A percentile compares a stretch with the other conserved stretches of the same genome.
phyloP scores from a whole-genome alignment of 73 alveolate species.

The Uronychia setigera region DNA sequence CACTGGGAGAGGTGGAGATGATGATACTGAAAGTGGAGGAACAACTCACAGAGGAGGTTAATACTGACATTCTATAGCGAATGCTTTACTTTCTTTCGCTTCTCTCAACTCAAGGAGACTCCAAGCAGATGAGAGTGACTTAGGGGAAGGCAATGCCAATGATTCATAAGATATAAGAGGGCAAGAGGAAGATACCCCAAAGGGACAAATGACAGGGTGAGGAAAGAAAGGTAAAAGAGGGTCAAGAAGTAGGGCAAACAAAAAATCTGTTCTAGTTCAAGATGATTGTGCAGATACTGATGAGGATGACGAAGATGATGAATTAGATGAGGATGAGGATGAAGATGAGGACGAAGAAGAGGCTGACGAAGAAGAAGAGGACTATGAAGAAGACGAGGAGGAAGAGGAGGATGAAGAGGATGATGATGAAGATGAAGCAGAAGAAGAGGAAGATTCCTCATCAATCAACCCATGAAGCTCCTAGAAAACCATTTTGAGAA shows the following conservation, averaged over 20 bases:
- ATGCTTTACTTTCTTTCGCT: not conserved
- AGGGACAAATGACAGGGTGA: not conserved
- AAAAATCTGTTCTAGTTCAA: not conserved
- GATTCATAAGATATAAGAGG: too few species aligned
- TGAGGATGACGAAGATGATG: not conserved
- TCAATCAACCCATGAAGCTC: too few species aligned
- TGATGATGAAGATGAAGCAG: not conserved
- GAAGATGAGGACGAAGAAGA: not conserved
- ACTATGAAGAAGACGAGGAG: not conserved
- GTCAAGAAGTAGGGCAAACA: not conserved
- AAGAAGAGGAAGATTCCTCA: too few species aligned
- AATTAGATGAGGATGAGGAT: not conserved
- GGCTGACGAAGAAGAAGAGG: not conserved
- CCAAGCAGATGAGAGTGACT: not conserved
- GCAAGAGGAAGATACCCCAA: not conserved
- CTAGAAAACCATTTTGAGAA: too few species aligned
- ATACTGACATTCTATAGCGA: not conserved
- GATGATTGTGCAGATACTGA: not conserved
- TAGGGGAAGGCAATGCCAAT: not conserved
- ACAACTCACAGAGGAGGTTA: not conserved
- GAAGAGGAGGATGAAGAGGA: not conserved
- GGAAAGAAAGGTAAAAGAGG: conserved; percentile 1
- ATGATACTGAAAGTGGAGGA: not conserved
- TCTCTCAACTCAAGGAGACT: not conserved
- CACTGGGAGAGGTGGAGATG: not conserved